Evolutionary conservation across 2,329 filamentous ascomycete genomes (phyloP).

Genomic region (Ramichloridium luteum): DNA sequence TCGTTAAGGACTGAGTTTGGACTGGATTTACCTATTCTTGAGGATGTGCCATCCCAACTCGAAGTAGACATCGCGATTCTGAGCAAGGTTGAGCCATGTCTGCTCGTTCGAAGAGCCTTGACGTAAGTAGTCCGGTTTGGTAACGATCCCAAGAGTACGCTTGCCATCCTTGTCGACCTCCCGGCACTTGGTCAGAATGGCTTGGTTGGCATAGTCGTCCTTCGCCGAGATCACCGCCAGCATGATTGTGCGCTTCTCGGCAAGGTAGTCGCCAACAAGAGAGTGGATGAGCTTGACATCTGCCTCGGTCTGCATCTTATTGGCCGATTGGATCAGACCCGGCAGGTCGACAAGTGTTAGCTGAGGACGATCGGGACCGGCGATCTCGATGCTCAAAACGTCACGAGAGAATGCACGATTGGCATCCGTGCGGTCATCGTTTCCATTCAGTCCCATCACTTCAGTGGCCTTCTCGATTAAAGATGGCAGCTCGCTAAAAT

Average conservation of each 20-base stretch:
- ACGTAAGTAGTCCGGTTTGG: constrained; percentile 40
- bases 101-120: constrained; percentile 30
- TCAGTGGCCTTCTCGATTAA: constrained; percentile 43
- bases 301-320: constrained; percentile 21
- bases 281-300: constrained; percentile 24
- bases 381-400: constrained; percentile 36
- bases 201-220: constrained; percentile 44
- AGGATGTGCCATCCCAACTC: no score
- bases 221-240: constrained; percentile 28
- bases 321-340: constrained; percentile 27
- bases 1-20: no score
- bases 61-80: no score
- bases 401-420: constrained; percentile 32
- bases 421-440: not conserved
- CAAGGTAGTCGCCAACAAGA: constrained; percentile 43
- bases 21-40: no score
- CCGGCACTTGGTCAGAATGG: constrained; percentile 39
- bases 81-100: constrained; percentile 29
- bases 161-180: constrained; percentile 33
- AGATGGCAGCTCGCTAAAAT: constrained; percentile 31
- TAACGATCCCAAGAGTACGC: constrained; percentile 46
- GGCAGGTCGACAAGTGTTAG: constrained; percentile 27
- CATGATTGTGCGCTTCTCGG: constrained; percentile 38
- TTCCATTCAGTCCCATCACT: constrained; percentile 39
- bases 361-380: constrained; percentile 30